These are phyloP conservation scores for Plasmopara halstedii DNA, from an alignment of 352 stramenopile genomes.

Conservation along the genomic window DNA sequence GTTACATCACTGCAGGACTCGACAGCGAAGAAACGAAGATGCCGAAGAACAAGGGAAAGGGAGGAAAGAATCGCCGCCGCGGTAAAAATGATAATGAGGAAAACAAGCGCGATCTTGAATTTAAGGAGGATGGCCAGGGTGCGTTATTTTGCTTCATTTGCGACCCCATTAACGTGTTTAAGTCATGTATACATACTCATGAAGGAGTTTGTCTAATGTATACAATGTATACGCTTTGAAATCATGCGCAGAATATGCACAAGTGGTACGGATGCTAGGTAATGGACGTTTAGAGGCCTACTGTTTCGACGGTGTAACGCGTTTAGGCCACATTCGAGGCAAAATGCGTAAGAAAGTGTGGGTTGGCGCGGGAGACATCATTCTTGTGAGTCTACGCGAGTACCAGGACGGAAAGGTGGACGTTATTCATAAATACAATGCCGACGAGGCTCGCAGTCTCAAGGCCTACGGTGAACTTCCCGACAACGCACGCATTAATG, in stretches of 20 bases:
- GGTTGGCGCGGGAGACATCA: conserved; percentile 98
- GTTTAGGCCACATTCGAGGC: conserved; percentile 97
- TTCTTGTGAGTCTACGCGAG: conserved; percentile 97
- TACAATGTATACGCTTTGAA: conserved; percentile 6
- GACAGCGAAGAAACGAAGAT: conserved; percentile 27
- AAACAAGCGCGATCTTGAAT: conserved; percentile 98
- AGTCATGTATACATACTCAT: conserved; percentile 6
- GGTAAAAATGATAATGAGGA: conserved; percentile 99
- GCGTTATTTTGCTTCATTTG: conserved; percentile 9
- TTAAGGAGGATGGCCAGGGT: conserved; percentile 99
- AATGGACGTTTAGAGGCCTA: conserved; percentile 98
- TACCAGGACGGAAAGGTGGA: conserved; percentile 99
- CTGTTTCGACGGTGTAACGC: conserved; percentile 98
- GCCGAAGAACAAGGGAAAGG: conserved; percentile 94
- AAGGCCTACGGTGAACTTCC: conserved; percentile 99
- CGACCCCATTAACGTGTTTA: conserved; percentile 1
- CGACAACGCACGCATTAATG: conserved; percentile 91
- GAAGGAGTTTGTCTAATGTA: conserved; percentile 1
- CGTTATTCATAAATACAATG: conserved; percentile 98
- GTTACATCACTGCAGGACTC: conserved; percentile 22
- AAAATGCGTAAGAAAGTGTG: conserved; percentile 99
- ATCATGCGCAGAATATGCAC: conserved; percentile 89
- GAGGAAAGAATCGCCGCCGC: conserved; percentile 96
- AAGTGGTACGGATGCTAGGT: conserved; percentile 98
- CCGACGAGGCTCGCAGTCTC: conserved; percentile 96